Percentiles rank a stretch among this genome's conserved stretches.
Evolutionary conservation across 106 monocot genomes (phyloP).

Genomic region (Amphibolis antarctica): DNA sequence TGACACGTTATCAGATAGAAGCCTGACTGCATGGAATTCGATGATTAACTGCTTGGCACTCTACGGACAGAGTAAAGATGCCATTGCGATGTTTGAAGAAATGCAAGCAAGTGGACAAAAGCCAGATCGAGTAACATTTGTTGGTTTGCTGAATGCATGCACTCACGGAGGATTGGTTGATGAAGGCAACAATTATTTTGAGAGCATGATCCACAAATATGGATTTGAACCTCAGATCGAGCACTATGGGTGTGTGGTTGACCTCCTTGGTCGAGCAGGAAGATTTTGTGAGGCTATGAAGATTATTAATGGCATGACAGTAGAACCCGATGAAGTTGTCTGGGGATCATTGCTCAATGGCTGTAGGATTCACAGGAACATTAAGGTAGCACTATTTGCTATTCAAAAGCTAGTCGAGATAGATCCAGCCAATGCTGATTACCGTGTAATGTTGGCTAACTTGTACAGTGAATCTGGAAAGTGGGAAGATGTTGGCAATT

Average conservation of each 20-base stretch:
- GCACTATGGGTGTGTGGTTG: constrained; percentile 79
- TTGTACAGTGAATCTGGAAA: constrained; percentile 59
- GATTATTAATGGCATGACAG: constrained; percentile 49
- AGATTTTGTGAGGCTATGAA: constrained; percentile 63
- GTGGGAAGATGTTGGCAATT: constrained; percentile 75
- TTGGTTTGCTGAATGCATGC: constrained; percentile 84
- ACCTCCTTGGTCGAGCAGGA: constrained; percentile 76
- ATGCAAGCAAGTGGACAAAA: constrained; percentile 27
- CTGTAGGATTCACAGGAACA: constrained; percentile 58
- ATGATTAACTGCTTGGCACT: constrained; percentile 84
- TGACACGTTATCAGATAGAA: constrained; percentile 20
- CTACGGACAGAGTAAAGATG: constrained; percentile 47
- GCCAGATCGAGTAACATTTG: constrained; percentile 84
- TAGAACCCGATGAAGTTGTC: constrained; percentile 76
- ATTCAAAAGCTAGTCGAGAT: constrained; percentile 53
- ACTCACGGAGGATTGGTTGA: constrained; percentile 74
- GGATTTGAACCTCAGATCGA: constrained; percentile 49
- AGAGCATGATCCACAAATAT: constrained; percentile 37
- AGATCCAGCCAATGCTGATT: constrained; percentile 47
- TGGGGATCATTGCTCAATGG: constrained; percentile 93
- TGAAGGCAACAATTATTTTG: constrained; percentile 51
- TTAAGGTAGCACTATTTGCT: constrained; percentile 50
- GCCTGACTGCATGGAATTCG: constrained; percentile 79
- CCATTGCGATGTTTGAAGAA: constrained; percentile 33
- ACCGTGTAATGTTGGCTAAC: constrained; percentile 72